Percentiles rank a stretch among this genome's conserved stretches.
Evolutionary conservation across 1,139 yeast genomes (phyloP).

Genomic region (Arxiozyma heterogenica): DNA sequence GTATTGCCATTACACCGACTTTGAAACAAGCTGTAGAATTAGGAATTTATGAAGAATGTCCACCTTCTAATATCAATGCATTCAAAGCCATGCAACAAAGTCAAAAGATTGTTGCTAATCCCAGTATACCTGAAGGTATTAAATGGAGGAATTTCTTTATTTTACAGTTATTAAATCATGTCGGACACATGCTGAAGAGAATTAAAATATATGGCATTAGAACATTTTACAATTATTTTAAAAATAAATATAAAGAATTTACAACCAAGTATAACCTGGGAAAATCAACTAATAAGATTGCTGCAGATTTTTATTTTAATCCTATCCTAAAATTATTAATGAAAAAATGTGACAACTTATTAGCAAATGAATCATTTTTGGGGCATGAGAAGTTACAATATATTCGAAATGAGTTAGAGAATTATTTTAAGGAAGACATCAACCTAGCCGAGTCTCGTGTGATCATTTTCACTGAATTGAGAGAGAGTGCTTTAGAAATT

Average conservation of each 20-base stretch:
- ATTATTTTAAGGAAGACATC: constrained; percentile 39
- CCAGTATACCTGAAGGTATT: constrained; percentile 50
- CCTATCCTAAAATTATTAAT: constrained; percentile 40
- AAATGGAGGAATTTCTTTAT: constrained; percentile 63
- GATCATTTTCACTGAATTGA: constrained; percentile 75
- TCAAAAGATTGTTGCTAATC: constrained; percentile 45
- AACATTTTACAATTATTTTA: constrained; percentile 62
- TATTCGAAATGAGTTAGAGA: constrained; percentile 46
- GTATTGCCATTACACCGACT: constrained; percentile 55
- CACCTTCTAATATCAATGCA: constrained; percentile 59
- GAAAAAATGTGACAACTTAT: constrained; percentile 37
- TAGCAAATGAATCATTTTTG: constrained; percentile 36
- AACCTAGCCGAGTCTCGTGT: constrained; percentile 51
- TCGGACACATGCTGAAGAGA: constrained; percentile 65
- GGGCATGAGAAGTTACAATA: constrained; percentile 74
- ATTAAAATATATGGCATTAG: constrained; percentile 74
- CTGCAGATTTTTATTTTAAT: constrained; percentile 51
- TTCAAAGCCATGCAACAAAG: constrained; percentile 67
- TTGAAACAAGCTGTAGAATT: constrained; percentile 55
- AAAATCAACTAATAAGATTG: constrained; percentile 45
- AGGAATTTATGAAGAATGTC: constrained; percentile 52
- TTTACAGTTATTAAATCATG: constrained; percentile 53
- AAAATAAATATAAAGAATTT: constrained; percentile 50
- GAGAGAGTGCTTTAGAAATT: constrained; percentile 86
- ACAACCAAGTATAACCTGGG: constrained; percentile 44